A percentile compares a stretch with the other conserved stretches of the same genome.
phyloP scores from a whole-genome alignment of 116 monocot genomes.

The Cymodocea nodosa region DNA sequence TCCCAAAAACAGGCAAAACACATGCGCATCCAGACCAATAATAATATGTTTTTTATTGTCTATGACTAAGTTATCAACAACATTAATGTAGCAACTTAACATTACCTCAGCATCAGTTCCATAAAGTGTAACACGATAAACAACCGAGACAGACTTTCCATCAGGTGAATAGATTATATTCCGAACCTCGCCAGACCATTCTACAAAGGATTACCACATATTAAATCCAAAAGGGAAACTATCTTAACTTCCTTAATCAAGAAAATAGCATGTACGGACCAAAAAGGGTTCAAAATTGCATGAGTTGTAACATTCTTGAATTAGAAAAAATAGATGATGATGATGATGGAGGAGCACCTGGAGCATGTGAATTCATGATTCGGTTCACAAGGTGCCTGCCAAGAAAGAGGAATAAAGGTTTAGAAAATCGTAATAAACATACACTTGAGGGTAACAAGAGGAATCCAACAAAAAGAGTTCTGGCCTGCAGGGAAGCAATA shows the following conservation, averaged over 20 bases:
- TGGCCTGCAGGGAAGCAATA: no score
- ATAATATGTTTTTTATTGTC: no score
- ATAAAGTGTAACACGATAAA: constrained; percentile 88
- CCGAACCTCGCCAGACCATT: constrained; percentile 94
- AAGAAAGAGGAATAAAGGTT: constrained; percentile 6
- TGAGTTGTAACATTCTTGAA: background rate
- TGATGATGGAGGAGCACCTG: constrained; percentile 27
- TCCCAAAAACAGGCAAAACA: no score
- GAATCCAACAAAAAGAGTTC: no score
- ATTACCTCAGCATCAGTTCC: constrained; percentile 97
- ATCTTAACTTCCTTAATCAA: no score
- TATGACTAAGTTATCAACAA: background rate
- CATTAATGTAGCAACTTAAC: background rate
- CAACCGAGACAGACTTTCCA: constrained; percentile 81
- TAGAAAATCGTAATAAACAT: no score
- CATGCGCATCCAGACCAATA: no score
- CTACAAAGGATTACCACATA: constrained; percentile 16
- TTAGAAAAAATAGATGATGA: no score
- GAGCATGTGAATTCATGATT: constrained; percentile 88
- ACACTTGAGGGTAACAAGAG: no score
- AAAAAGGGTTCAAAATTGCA: background rate
- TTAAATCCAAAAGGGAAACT: no score
- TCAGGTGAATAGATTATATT: constrained; percentile 83
- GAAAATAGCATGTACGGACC: no score
- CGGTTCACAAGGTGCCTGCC: constrained; percentile 92